Evolutionary conservation across 495 filamentous ascomycete species (phyloP).

Genomic region (Annulohypoxylon bovei): DNA sequence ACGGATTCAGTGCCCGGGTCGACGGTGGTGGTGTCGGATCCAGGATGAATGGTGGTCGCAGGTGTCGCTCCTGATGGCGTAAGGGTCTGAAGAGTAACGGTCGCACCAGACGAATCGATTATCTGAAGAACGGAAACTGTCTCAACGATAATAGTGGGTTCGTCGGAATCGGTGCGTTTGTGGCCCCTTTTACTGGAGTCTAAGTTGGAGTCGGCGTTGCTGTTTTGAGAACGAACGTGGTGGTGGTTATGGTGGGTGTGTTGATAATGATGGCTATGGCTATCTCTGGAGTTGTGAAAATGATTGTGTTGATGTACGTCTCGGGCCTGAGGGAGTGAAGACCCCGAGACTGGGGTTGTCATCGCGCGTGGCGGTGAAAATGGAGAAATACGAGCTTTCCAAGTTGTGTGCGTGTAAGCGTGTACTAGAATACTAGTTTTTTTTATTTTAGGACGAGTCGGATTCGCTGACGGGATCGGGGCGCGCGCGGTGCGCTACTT

Average conservation of each 20-base stretch:
- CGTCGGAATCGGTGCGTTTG: constrained; percentile 37
- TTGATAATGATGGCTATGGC: constrained; percentile 46
- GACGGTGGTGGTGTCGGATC: constrained; percentile 16
- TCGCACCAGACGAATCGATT: constrained; percentile 58
- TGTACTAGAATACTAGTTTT: constrained; percentile 43
- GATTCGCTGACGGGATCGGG: constrained; percentile 39
- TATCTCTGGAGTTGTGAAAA: constrained; percentile 44
- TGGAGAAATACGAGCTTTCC: constrained; percentile 49
- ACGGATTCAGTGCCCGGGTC: constrained; percentile 18
- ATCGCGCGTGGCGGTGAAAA: constrained; percentile 56
- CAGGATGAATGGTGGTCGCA: constrained; percentile 21
- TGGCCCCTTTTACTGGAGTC: constrained; percentile 37
- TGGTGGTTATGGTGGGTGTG: constrained; percentile 43
- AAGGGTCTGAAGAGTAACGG: constrained; percentile 51
- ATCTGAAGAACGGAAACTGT: constrained; percentile 62
- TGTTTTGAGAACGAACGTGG: constrained; percentile 52
- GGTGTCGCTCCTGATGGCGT: constrained; percentile 34
- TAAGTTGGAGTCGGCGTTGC: neutral
- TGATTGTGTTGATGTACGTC: constrained; percentile 50
- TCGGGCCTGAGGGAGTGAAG: constrained; percentile 66
- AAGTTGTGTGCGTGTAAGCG: constrained; percentile 41
- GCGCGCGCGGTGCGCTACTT: constrained; percentile 29
- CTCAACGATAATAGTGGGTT: constrained; percentile 54
- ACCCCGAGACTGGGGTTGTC: constrained; percentile 60
- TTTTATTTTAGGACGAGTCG: constrained; percentile 37